phyloP scores from a whole-genome alignment of 441 rosid genomes.

The Gossypium davidsonii region DNA sequence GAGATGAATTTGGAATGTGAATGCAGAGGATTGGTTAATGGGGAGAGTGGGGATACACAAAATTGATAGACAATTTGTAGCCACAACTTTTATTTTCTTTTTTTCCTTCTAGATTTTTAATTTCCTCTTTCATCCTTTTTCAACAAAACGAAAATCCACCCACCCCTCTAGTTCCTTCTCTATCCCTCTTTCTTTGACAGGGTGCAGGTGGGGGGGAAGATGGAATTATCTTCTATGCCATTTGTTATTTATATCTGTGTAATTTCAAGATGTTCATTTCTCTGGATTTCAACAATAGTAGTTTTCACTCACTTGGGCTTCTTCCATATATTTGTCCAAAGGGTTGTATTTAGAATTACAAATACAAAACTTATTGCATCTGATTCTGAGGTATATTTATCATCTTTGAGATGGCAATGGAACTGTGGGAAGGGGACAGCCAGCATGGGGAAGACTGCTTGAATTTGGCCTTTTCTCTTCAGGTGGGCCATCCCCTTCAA shows the following conservation, averaged over 20 bases:
- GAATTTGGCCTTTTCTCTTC: constrained; percentile 22
- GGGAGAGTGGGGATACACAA: constrained; percentile 21
- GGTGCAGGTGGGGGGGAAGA: constrained; percentile 4
- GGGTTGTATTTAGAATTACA: too few species aligned
- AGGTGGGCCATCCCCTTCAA: constrained; percentile 22
- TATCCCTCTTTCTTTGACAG: constrained; percentile 30
- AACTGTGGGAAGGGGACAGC: constrained; percentile 13
- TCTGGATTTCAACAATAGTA: background rate
- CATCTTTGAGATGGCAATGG: constrained; percentile 16
- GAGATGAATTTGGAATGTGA: constrained; percentile 10
- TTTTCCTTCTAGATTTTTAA: background rate
- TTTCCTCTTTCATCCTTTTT: constrained; percentile 22
- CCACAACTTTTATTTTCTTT: constrained; percentile 50
- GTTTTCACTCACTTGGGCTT: background rate
- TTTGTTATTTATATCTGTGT: background rate
- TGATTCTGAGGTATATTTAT: background rate
- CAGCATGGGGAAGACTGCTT: constrained; percentile 19
- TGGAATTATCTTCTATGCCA: background rate
- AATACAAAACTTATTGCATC: background rate
- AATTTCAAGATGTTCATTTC: background rate
- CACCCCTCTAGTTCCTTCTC: constrained; percentile 31
- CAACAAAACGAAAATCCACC: constrained; percentile 31
- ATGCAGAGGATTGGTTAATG: constrained; percentile 26
- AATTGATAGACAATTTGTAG: constrained; percentile 39
- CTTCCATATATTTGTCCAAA: background rate